phyloP scores from a whole-genome alignment of 257 asterid genomes.

The Solanum sejunctum region DNA sequence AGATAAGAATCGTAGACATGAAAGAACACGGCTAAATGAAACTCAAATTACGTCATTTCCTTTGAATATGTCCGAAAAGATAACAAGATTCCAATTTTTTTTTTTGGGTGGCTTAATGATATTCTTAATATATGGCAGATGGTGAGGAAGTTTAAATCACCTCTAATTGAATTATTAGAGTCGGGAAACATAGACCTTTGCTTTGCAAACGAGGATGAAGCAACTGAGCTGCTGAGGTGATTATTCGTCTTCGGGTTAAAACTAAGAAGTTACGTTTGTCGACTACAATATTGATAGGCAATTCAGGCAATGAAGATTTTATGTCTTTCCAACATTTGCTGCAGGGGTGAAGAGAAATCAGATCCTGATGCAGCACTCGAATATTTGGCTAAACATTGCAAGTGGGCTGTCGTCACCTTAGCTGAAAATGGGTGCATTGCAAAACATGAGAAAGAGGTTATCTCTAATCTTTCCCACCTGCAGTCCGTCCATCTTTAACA shows the following conservation, averaged over 20 bases:
- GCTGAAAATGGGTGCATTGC: conserved; percentile 92
- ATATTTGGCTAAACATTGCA: conserved; percentile 60
- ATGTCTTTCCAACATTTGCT: not conserved
- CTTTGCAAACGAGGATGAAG: conserved; percentile 98
- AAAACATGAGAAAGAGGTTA: conserved; percentile 73
- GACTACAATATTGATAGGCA: not conserved
- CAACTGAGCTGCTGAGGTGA: conserved; percentile 71
- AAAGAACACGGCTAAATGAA: not conserved
- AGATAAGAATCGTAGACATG: not conserved
- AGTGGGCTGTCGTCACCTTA: conserved; percentile 91
- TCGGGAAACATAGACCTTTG: conserved; percentile 88
- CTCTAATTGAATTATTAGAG: conserved; percentile 64
- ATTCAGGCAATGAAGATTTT: not conserved
- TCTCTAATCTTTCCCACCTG: not conserved
- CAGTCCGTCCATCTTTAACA: not conserved
- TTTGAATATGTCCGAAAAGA: not conserved
- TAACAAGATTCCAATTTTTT: not conserved
- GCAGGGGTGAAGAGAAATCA: conserved; percentile 47
- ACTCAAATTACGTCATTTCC: not conserved
- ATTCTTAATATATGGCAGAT: conserved; percentile 32
- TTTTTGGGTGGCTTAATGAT: not conserved
- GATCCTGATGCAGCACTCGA: conserved; percentile 67
- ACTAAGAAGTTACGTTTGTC: not conserved
- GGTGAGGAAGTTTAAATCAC: conserved; percentile 73
- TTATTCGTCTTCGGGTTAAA: not conserved